These are phyloP conservation scores for Aquilaria malaccensis DNA, from an alignment of 345 rosid species.

Conservation along the genomic window DNA sequence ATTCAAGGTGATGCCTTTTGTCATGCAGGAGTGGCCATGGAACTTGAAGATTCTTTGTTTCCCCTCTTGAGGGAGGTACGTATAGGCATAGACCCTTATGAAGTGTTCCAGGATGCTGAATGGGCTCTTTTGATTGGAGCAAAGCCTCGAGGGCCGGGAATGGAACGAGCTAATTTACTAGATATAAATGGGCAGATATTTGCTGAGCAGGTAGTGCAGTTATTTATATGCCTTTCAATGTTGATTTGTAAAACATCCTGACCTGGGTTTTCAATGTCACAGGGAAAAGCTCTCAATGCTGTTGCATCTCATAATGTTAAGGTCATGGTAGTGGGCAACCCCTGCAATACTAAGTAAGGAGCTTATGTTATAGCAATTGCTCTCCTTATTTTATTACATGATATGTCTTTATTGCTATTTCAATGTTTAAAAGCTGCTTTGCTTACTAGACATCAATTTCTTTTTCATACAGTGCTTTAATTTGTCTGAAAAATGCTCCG, in stretches of 20 bases:
- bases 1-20: slow-evolving; percentile 9
- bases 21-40: slow-evolving; percentile 90
- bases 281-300: slow-evolving; percentile 93
- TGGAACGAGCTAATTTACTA: slow-evolving; percentile 88
- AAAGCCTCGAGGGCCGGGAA: slow-evolving; percentile 98
- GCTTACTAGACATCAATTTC: neutral
- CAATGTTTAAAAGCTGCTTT: slow-evolving; percentile 3
- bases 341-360: slow-evolving; percentile 96
- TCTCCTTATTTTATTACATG: neutral
- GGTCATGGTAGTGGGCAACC: slow-evolving; percentile 96
- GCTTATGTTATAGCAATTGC: neutral
- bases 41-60: slow-evolving; percentile 92
- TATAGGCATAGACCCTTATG: slow-evolving; percentile 76
- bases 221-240: slow-evolving; percentile 2
- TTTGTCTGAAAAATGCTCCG: slow-evolving; percentile 96
- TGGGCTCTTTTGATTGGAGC: slow-evolving; percentile 99
- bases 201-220: slow-evolving; percentile 62
- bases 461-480: slow-evolving; percentile 60
- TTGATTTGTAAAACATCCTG: neutral
- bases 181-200: slow-evolving; percentile 91
- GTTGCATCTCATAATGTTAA: slow-evolving; percentile 83
- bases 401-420: neutral
- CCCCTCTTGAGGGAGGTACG: slow-evolving; percentile 91
- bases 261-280: slow-evolving; percentile 9
- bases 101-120: slow-evolving; percentile 84